These are phyloP conservation scores for Aspergillus unguis DNA, from an alignment of 2,329 filamentous ascomycete species.

Conservation along the genomic window DNA sequence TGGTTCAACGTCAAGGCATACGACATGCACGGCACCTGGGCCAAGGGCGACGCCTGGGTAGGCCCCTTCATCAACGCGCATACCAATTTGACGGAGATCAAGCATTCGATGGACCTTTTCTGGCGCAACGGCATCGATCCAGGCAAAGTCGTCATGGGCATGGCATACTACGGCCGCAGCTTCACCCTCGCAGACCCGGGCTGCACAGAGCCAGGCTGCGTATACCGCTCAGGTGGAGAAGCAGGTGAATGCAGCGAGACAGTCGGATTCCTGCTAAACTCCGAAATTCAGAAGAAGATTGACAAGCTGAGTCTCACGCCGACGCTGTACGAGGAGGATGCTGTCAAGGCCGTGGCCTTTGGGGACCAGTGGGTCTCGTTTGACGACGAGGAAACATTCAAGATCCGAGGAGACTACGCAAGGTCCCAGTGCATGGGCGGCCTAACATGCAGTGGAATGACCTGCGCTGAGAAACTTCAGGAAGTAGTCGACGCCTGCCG, in stretches of 20 bases:
- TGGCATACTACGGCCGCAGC: slow-evolving; percentile 27
- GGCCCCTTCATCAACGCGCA: slow-evolving; percentile 24
- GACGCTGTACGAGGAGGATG: not conserved
- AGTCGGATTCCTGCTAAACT: slow-evolving; percentile 27
- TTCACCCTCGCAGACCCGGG: slow-evolving; percentile 16
- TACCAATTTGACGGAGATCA: slow-evolving; percentile 35
- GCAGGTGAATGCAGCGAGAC: slow-evolving; percentile 29
- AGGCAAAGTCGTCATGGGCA: slow-evolving; percentile 26
- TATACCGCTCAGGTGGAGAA: slow-evolving; percentile 25
- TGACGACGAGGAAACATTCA: slow-evolving; percentile 13
- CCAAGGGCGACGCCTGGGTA: not conserved
- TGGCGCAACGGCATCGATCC: slow-evolving; percentile 30
- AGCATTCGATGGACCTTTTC: slow-evolving; percentile 24
- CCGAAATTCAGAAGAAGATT: not conserved
- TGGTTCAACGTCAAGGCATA: too few species aligned
- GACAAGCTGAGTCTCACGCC: not conserved
- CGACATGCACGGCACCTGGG: too few species aligned
- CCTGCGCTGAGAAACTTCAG: too few species aligned
- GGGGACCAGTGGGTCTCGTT: slow-evolving; percentile 13
- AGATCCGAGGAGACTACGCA: slow-evolving; percentile 14
- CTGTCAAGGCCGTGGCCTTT: slow-evolving; percentile 6
- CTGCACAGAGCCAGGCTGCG: slow-evolving; percentile 26
- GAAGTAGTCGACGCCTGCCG: too few species aligned
- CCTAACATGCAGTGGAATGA: too few species aligned
- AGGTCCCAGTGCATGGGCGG: slow-evolving; percentile 10